Evolutionary conservation across 768 basidiomycete species (phyloP).

Genomic region (Lactarius trivialis): DNA sequence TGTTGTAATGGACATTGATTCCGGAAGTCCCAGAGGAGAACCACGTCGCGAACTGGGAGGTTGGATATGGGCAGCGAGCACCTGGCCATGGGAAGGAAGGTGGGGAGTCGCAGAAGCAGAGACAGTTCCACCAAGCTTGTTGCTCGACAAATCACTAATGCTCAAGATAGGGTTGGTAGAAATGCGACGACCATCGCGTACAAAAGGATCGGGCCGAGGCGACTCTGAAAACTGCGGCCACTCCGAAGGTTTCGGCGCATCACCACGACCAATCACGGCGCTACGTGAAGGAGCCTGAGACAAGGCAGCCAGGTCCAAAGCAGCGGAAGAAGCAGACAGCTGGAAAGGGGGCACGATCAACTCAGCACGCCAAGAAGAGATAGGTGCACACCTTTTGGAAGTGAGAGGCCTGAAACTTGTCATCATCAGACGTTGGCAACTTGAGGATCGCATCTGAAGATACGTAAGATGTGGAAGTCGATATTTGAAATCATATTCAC

Average conservation of each 20-base stretch:
- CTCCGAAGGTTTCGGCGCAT: slow-evolving; percentile 72
- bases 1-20: slow-evolving; percentile 49
- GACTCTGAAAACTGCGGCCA: slow-evolving; percentile 86
- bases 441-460: slow-evolving; percentile 77
- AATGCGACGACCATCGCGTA: slow-evolving; percentile 57
- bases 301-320: slow-evolving; percentile 86
- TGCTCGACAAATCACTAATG: slow-evolving; percentile 40
- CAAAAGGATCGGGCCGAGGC: slow-evolving; percentile 53
- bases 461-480: slow-evolving; percentile 8
- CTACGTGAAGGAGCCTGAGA: slow-evolving; percentile 72
- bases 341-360: slow-evolving; percentile 26
- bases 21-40: slow-evolving; percentile 62
- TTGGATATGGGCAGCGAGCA: slow-evolving; percentile 31
- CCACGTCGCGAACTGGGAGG: slow-evolving; percentile 60
- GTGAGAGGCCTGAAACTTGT: slow-evolving; percentile 67
- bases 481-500: slow-evolving; percentile 39
- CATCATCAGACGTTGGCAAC: slow-evolving; percentile 82
- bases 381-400: slow-evolving; percentile 50
- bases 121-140: slow-evolving; percentile 39
- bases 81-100: slow-evolving; percentile 55
- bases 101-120: slow-evolving; percentile 63
- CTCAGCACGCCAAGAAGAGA: slow-evolving; percentile 7
- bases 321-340: slow-evolving; percentile 85
- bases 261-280: slow-evolving; percentile 50
- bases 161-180: slow-evolving; percentile 71